Evolutionary conservation across 768 basidiomycete species (phyloP), one percentile per base, ranked within the genome.

Genomic region (Lepiota brunneoincarnata): DNA sequence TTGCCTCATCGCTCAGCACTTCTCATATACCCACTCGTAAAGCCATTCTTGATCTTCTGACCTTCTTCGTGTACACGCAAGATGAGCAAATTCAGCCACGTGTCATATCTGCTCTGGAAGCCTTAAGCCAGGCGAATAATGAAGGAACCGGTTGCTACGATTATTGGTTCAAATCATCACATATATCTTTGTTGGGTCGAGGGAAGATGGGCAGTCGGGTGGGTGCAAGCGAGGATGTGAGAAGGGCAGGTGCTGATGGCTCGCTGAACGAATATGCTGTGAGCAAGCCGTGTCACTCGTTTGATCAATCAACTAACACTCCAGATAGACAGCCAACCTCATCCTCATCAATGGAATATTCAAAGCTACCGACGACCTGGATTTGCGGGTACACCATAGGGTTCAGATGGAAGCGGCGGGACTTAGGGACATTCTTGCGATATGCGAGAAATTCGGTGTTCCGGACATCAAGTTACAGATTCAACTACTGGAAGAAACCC

Each of bases 201-300:
- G 96, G 96, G 1, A 89, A 86, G 67, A 94, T 98, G 92, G 96
- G 96, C 1, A 97, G 91, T 65, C 69, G 91, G 37, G 96, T 99
- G 6, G 97, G 97, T 0, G 93, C 93, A 20, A 96, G 94, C 61
- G 91, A 95, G 12, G 94, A 98, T 60, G 81, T 95, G 51, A 81
- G 80, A 68, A 84, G 81, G 54, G 73, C 78, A 56, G 83, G 86
- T 37, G 67, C 82, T 17, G 87, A 89, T 55, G 81, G 76, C 38
- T 80, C 81, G 40, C 67, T 95, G 57, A 87, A 87, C 56, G 93
- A 96, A 48, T 96, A 95, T 61, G 89, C 91, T 65, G 93, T 95
- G 62, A 61, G 87, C 74, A 50, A 11, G 23, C 37, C 20, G 15
- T 11, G 35, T 49, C 38, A 51, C 24, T 39, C 49, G 12, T 15